Base-by-base conservation (phyloP, 139 green algal genomes). In the Chlorella sorokiniana region DNA sequence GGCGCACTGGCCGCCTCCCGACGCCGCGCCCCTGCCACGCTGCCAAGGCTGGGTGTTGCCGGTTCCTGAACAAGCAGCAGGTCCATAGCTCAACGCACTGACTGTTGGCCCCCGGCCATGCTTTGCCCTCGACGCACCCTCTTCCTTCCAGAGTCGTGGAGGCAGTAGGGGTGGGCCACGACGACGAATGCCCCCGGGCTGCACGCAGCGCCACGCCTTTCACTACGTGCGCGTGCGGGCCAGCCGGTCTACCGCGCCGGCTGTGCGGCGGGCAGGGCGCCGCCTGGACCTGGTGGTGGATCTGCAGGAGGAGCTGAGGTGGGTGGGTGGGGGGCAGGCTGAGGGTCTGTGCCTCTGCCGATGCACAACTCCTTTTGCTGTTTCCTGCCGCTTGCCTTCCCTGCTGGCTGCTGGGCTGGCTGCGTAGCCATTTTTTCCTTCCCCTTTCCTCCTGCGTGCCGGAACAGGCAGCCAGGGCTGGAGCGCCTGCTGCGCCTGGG, bases 211-310 rank as follows among this genome's bases (percentile, higher is more conserved):
- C 18, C 73, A 80, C 42, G 56, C 68, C 41, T 64, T 61, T 31
- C 65, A 51, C 48, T 83, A 75, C 31, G 74, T 78, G 48, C 67
- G 70, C 11, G 56, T 54, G 69, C 73, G n/a, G 9, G 59, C 33
- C 16, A 70, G 27, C 72, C 51, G 70, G 20, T 69, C 44, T 44
- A 79, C 76, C 10, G 72, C 64, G 42, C 63, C 73, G 5, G 29
- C 64, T 3, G 37, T 18, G n/a, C 37, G 35, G 48, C 65, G 48
- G 27, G 35, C n/a, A 37, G 64, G 79, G 4, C 71, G 81, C 35
- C 72, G 78, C 3, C 54, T 91, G 44, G 84, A 88, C 41, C 48
- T 91, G 14, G 81, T 85, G 62, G 51, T 91, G 41, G 87, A 91
- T 56, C 75, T 91, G 67, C 75, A 81, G 59, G 29, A 70, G 22